Evolutionary conservation across 2,329 filamentous ascomycete genomes (phyloP), one percentile per base, ranked within the genome.

Genomic region (Cephalotrichum gorgonifer): DNA sequence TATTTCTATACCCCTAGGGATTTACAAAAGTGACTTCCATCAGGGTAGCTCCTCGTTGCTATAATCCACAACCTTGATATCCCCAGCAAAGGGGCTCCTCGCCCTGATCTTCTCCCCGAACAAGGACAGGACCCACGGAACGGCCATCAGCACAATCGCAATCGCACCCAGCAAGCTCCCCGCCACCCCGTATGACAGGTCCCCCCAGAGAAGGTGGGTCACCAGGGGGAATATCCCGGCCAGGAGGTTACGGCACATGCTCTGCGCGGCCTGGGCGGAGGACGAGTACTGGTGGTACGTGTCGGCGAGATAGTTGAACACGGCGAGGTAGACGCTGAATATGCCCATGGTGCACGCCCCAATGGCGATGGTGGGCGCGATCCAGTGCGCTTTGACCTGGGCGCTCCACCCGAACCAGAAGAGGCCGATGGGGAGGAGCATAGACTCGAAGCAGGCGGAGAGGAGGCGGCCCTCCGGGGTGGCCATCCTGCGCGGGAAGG

Each of bases 391-490:
- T 0, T 61, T 63, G 50, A 54, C 63, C 1, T 46, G 73, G 0
- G 74, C 74, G 0, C 78, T 79, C 76, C 81, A 84, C 9, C 80
- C 81, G 54, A 86, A 85, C 81, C 82, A 85, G 64, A 86, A 83
- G 1, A 85, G 63, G 0, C 83, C 82, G 4, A 79, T 73, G 0
- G 83, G 83, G 46, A 86, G 68, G 1, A 84, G 68, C 0, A 75
- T 69, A 8, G 77, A 79, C 54, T 83, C 74, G 4, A 83, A 62
- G 57, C 82, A 85, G 3, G 77, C 70, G 51, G 83, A 82, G 55
- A 81, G 81, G 0, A 87, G 64, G 1, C 83, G 70, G 0, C 74
- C 76, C 57, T 86, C 83, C 0, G 82, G 79, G 2, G 60, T 65
- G 1, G 52, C 28, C 28, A 54, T 54, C 3, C 51, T 56, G 2